Base-by-base conservation (phyloP, 2,329 filamentous ascomycete species). In the Aspergillus nomiae region DNA sequence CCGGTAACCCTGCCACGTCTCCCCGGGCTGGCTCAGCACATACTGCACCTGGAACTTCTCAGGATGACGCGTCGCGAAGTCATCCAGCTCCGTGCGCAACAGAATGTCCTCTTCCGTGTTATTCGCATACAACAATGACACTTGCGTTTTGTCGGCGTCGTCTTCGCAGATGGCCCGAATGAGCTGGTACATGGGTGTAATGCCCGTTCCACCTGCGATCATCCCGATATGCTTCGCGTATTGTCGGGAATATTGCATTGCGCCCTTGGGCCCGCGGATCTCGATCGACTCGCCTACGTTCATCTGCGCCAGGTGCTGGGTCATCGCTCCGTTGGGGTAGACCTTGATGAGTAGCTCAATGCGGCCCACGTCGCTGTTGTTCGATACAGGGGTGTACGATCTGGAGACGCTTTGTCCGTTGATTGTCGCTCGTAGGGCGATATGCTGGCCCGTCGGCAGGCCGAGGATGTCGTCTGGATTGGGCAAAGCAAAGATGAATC, bases 121-220 rank as follows among this genome's bases (percentile, higher is more conserved):
- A 74, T 87, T 89, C 43, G 84, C 87, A 63, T 87, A 88, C 24
- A 89, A 73, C 9, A 89, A 75, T 50, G 77, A 83, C 45, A 89
- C 71, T 64, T 84, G 74, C 1, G 87, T 89, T 2, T 75, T 78
- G 65, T 89, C 87, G 9, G 72, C 75, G 28, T 81, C 76, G 61
- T 88, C 83, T 69, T 88, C 86, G 69, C 85, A 86, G 60, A 89
- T 86, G 50, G 85, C 85, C 3, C 85, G 83, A 68, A 89, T 86
- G 7, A 89, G 74, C 70, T 88, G 86, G 69, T 81, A 86, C 82
- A 86, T 84, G 9, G 85, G 84, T 2, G 85, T 76, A 36, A 69
- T 75, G 2, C 72, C 72, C 9, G 73, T 75, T 3, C 74, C 74
- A 61, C 73, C 75, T 12, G 74, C 74, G n/a, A 77, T 70, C 73